Evolutionary conservation across 2,329 filamentous ascomycete genomes (phyloP).

Genomic region (Trichoderma sp.): DNA sequence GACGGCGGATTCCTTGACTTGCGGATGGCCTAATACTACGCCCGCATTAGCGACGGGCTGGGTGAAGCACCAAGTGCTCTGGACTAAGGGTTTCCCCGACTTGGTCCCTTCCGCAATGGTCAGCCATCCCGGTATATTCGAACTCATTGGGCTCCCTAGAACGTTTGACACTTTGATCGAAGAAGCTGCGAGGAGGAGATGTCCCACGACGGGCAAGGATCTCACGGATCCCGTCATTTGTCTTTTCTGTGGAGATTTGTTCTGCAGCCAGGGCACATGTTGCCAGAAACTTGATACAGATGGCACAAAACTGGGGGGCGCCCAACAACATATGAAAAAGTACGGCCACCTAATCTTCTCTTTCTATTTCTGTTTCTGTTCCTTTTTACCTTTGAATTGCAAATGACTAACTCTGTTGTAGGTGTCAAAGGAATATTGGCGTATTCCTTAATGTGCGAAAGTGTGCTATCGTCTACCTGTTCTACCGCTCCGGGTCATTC

Average conservation of each 20-base stretch:
- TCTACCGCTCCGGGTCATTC: conserved; percentile 80
- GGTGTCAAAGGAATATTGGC: conserved; percentile 87
- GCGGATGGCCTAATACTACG: conserved; percentile 53
- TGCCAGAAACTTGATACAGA: conserved; percentile 68
- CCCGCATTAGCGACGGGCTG: conserved; percentile 62
- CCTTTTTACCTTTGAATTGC: neutral
- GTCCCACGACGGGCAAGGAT: conserved; percentile 88
- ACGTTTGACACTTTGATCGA: conserved; percentile 93
- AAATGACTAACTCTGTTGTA: conserved; percentile 39
- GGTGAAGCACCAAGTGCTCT: conserved; percentile 65
- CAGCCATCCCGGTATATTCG: conserved; percentile 89
- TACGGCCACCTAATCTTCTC: conserved; percentile 49
- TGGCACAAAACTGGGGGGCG: conserved; percentile 68
- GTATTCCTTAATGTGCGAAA: conserved; percentile 96
- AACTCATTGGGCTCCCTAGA: conserved; percentile 87
- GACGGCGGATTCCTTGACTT: conserved; percentile 46
- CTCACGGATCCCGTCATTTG: conserved; percentile 89
- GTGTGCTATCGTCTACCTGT: conserved; percentile 86
- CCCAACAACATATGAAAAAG: conserved; percentile 86
- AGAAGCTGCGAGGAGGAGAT: conserved; percentile 79
- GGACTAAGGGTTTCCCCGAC: conserved; percentile 37
- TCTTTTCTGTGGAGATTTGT: conserved; percentile 93
- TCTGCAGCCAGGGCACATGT: conserved; percentile 92
- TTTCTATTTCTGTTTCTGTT: neutral
- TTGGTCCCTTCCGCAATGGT: conserved; percentile 49